Conservation (phyloP, 1,284 basidiomycete species). For the Cerioporus squamosus region DNA sequence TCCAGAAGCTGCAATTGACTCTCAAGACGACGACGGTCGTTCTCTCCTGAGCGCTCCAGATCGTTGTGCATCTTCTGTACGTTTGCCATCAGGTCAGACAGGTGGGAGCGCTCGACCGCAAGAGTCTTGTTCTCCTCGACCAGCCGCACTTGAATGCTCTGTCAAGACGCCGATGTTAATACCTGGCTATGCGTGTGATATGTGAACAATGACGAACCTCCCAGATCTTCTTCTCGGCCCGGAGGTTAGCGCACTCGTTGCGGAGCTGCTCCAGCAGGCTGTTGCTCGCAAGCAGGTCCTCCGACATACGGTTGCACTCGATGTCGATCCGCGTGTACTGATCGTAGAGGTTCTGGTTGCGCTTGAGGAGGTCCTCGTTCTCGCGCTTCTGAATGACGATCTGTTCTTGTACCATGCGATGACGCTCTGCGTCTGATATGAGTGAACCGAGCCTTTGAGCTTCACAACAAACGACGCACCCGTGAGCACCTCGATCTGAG, state of each 20-base stretch:
- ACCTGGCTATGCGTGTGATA: neutral
- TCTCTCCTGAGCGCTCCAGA: constrained; percentile 80
- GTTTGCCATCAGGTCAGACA: constrained; percentile 87
- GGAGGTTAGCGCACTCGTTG: constrained; percentile 84
- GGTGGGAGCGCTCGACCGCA: constrained; percentile 78
- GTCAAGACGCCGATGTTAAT: too few relatives aligned
- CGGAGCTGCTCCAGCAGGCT: constrained; percentile 73
- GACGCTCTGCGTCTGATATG: constrained; percentile 54
- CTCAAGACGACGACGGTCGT: constrained; percentile 81
- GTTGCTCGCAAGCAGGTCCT: constrained; percentile 64
- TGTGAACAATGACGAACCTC: constrained; percentile 57
- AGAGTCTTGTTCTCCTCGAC: constrained; percentile 86
- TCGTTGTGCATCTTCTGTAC: constrained; percentile 91
- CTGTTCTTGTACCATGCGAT: constrained; percentile 69
- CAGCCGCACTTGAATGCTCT: constrained; percentile 80
- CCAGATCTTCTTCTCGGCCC: constrained; percentile 92
- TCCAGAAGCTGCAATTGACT: constrained; percentile 81
- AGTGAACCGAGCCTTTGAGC: neutral
- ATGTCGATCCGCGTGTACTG: constrained; percentile 71
- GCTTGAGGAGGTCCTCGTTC: constrained; percentile 61
- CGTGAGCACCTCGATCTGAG: constrained; percentile 73
- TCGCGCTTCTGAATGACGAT: constrained; percentile 59
- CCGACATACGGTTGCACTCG: constrained; percentile 63
- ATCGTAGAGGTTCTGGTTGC: constrained; percentile 71
- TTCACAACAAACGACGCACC: constrained; percentile 47